These are phyloP conservation scores for Trapa bicornis DNA, from an alignment of 345 rosid species.

Conservation along the genomic window DNA sequence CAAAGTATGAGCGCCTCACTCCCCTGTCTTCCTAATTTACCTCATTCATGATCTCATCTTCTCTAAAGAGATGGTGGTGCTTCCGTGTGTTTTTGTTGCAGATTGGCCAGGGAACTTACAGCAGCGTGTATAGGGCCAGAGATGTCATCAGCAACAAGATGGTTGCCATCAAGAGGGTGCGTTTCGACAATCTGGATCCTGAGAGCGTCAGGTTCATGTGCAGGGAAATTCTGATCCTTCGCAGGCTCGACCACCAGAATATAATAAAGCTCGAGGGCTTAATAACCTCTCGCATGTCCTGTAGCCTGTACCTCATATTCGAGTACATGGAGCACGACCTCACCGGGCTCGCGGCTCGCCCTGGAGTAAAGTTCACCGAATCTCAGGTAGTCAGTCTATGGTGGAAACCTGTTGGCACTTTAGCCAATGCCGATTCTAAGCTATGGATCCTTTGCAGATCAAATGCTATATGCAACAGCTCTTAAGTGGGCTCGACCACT, in stretches of 20 bases:
- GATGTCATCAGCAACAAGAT: slow-evolving; percentile 54
- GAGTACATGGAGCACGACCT: slow-evolving; percentile 99
- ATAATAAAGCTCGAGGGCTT: slow-evolving; percentile 82
- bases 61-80: too few species aligned
- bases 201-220: slow-evolving; percentile 94
- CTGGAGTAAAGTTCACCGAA: slow-evolving; percentile 71
- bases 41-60: too few species aligned
- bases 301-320: slow-evolving; percentile 75
- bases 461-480: slow-evolving; percentile 97
- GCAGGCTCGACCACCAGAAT: slow-evolving; percentile 91
- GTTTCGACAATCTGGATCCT: slow-evolving; percentile 69
- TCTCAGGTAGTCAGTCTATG: slow-evolving; percentile 50
- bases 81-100: slow-evolving; percentile 23
- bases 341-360: slow-evolving; percentile 75
- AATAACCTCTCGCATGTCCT: slow-evolving; percentile 66
- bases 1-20: slow-evolving; percentile 33
- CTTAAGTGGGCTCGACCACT: slow-evolving; percentile 84
- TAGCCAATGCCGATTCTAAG: neutral
- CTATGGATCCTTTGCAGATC: slow-evolving; percentile 28
- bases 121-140: slow-evolving; percentile 80
- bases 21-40: neutral
- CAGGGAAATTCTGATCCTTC: slow-evolving; percentile 67
- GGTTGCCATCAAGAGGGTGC: slow-evolving; percentile 76
- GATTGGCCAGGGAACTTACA: slow-evolving; percentile 99
- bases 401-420: neutral